Conservation (phyloP, 2,329 filamentous ascomycete species). For the Aspergillus intermedius region DNA sequence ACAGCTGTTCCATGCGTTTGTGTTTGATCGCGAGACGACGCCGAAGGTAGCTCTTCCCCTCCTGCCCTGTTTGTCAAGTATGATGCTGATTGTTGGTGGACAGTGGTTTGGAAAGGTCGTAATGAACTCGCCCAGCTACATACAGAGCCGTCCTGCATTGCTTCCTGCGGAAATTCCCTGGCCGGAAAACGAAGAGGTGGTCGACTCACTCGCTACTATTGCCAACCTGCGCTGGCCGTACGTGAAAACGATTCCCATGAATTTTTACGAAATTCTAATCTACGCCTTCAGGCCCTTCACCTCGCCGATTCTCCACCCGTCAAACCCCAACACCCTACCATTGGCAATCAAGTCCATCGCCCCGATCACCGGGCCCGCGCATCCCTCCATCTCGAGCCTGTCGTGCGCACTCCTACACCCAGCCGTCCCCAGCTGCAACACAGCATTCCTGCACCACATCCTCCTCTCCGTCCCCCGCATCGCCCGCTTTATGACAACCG, state of each 20-base stretch:
- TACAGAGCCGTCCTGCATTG: slow-evolving; percentile 63
- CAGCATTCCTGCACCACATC: slow-evolving; percentile 83
- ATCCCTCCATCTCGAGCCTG: slow-evolving; percentile 76
- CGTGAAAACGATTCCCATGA: slow-evolving; percentile 28
- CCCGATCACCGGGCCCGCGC: slow-evolving; percentile 74
- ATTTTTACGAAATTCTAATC: neutral
- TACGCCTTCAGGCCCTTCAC: slow-evolving; percentile 56
- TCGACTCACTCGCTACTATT: slow-evolving; percentile 76
- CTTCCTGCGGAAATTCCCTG: slow-evolving; percentile 63
- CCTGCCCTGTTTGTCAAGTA: slow-evolving; percentile 9
- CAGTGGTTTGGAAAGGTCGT: slow-evolving; percentile 60
- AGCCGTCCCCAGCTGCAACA: slow-evolving; percentile 75
- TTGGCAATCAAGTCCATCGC: slow-evolving; percentile 62
- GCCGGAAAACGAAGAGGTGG: slow-evolving; percentile 68
- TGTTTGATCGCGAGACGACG: slow-evolving; percentile 71
- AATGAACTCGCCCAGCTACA: slow-evolving; percentile 66
- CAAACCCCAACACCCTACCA: slow-evolving; percentile 51
- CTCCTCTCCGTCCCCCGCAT: slow-evolving; percentile 73
- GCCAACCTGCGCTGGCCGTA: slow-evolving; percentile 78
- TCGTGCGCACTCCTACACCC: slow-evolving; percentile 90
- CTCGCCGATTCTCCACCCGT: slow-evolving; percentile 80
- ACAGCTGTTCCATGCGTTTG: slow-evolving; percentile 67
- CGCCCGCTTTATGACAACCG: slow-evolving; percentile 61
- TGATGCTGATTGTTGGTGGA: slow-evolving; percentile 2
- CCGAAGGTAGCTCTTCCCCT: slow-evolving; percentile 45